Percentiles rank a stretch among this genome's conserved stretches.
phyloP scores from a whole-genome alignment of 2,329 filamentous ascomycete species.

The Colletotrichum somersetense region DNA sequence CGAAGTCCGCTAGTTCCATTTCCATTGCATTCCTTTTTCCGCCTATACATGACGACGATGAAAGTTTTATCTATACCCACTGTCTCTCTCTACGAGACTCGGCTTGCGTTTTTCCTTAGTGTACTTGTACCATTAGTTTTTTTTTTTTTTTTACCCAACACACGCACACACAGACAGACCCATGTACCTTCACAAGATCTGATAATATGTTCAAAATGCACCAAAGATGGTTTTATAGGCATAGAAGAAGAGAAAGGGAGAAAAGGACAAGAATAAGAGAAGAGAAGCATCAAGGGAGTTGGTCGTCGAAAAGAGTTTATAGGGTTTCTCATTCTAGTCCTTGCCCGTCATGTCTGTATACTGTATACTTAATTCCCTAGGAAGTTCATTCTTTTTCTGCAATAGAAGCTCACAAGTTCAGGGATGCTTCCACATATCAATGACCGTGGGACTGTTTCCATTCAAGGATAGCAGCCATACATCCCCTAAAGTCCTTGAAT shows the following conservation, averaged over 20 bases:
- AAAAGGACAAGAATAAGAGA: neutral
- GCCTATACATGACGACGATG: slow-evolving; percentile 21
- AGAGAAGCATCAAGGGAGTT: slow-evolving; percentile 26
- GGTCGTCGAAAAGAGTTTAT: slow-evolving; percentile 9
- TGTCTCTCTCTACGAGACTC: slow-evolving; percentile 16
- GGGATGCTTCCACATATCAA: neutral
- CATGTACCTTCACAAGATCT: slow-evolving; percentile 19
- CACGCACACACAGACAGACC: too few relatives aligned
- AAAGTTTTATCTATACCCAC: slow-evolving; percentile 35
- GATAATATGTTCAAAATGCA: slow-evolving; percentile 27
- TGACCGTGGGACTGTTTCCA: neutral
- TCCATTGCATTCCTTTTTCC: neutral
- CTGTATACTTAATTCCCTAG: slow-evolving; percentile 22
- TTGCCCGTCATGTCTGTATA: slow-evolving; percentile 23
- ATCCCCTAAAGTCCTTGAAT: slow-evolving; percentile 10
- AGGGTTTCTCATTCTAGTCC: slow-evolving; percentile 25
- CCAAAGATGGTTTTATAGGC: neutral
- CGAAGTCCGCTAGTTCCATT: neutral
- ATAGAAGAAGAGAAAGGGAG: slow-evolving; percentile 2
- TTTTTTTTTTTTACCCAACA: neutral
- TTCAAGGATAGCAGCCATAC: slow-evolving; percentile 20
- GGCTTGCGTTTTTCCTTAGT: slow-evolving; percentile 2
- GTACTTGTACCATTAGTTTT: slow-evolving; percentile 30
- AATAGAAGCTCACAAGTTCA: neutral
- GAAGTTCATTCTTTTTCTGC: neutral